Base-by-base conservation (phyloP, 1,284 basidiomycete species). In the Fomitopsis palustris region DNA sequence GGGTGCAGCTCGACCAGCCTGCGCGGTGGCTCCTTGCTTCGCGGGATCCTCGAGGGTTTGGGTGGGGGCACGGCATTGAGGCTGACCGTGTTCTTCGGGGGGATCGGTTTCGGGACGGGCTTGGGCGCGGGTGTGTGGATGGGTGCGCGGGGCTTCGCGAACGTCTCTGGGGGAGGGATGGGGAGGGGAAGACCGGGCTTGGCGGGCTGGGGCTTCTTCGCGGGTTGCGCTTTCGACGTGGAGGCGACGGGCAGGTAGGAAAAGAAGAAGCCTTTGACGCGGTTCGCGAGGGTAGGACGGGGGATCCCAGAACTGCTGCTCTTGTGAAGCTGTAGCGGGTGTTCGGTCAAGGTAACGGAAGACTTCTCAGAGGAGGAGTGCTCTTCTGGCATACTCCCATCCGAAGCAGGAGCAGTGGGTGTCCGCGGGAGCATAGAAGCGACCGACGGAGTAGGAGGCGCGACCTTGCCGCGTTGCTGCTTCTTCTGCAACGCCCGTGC, bases 11-110 rank as follows among this genome's bases (percentile, higher is more conserved):
- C 78, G 2, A 87, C 80, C 21, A 87, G 67, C 42, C 83, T 76
- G 64, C 75, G 76, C 31, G 82, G 82, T 60, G 73, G 72, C 51
- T 65, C 61, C 51, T 72, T 62, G 35, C 65, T 68, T 9, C 77
- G 72, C 0, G 81, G 82, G 19, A 83, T 78, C 70, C 73, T 71
- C 7, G 78, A 79, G 39, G 77, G 76, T 33, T 72, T 74, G 2
- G 73, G 75, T 8, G 68, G 59, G 0, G 81, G 79, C 1, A 81
- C 79, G 19, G 79, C 83, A 31, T 85, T 77, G 10, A 90, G 77
- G 8, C 78, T 70, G 2, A 90, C 85, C 12, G 84, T 75, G 23
- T 88, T 85, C 70, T 84, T 90, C 0, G 86, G 87, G 59, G 78
- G 81, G 4, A 73, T 69, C 0, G 71, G 62, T 62, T 75, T 79